Percentiles rank a stretch among this genome's conserved stretches.
Evolutionary conservation across 139 green algal species (phyloP).

Genomic region (Chlamydomonas incerta): DNA sequence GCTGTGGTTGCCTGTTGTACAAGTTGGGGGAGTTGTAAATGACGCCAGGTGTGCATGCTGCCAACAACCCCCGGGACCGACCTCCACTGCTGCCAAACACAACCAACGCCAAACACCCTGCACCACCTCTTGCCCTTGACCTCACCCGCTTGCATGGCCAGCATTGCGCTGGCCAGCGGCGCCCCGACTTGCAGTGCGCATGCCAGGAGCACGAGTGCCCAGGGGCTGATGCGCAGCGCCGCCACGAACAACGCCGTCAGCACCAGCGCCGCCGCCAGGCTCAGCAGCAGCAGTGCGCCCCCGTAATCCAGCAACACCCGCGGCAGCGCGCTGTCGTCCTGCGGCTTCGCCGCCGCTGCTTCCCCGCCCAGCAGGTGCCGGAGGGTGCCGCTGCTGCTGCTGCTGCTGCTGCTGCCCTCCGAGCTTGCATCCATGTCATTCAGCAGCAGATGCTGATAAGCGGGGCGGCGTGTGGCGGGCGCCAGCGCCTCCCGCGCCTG

Average conservation of each 20-base stretch:
- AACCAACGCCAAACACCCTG: not conserved
- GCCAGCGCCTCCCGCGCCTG: not conserved
- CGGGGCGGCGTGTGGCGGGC: not conserved
- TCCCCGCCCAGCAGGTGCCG: not conserved
- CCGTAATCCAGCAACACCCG: conserved; percentile 3
- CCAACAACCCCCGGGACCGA: no score
- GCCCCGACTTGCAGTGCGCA: conserved; percentile 25
- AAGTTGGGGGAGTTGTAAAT: not conserved
- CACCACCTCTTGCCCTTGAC: not conserved
- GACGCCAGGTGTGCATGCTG: no score
- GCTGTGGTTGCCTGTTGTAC: conserved; percentile 4
- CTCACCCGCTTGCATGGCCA: not conserved
- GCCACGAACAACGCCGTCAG: not conserved
- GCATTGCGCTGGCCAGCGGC: not conserved
- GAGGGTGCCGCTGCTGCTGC: not conserved
- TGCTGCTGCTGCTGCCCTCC: no score
- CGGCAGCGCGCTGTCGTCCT: not conserved
- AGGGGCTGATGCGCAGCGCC: conserved; percentile 13
- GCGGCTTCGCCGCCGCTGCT: not conserved
- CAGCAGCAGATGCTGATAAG: not conserved
- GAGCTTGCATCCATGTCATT: no score
- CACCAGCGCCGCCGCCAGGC: conserved; percentile 9
- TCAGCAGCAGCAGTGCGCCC: conserved; percentile 13
- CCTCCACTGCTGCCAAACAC: not conserved
- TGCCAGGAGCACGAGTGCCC: conserved; percentile 27